Evolutionary conservation across 2,329 filamentous ascomycete genomes (phyloP), one percentile per base, ranked within the genome.

Genomic region (Alternaria gansuensis): DNA sequence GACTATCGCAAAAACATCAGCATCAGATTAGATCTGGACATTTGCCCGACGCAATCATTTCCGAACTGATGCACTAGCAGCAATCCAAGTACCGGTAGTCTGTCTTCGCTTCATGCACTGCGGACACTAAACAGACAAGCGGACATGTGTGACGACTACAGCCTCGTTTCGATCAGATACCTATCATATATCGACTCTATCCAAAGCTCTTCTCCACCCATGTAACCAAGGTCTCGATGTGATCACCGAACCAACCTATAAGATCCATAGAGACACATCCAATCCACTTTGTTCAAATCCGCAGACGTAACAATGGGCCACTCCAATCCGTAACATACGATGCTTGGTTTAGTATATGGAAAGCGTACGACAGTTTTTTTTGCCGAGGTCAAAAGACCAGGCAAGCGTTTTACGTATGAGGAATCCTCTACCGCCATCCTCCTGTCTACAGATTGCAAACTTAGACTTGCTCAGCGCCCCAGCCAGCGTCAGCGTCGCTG

Each of bases 391-490:
- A 45, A 52, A 51, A 59, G 51, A 40, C 43, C 54, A 49, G 49
- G 34, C 44, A 17, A 33, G 17, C 24, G 26, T 39, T 50, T 23
- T 39, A 41, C 54, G 46, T 29, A 37, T 43, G 64, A 69, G 64
- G 62, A 69, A 51, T 71, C 68, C 57, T 66, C 67, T 8, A 73
- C 49, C 64, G 71, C 68, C 71, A 63, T 74, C 70, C 69, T 66
- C 68, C 45, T 33, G 17, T 39, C 11, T n/a, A 41, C 36, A 14
- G 28, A 33, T 21, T 28, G 29, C 44, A 13, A 14, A 23, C 57
- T 74, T 82, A 84, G 37, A 84, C 81, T 70, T 84, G 82, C 67
- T 84, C 82, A 28, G 81, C 81, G 29, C 82, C 82, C 82, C 82
- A 84, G 44, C 82, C 81, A 40, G 79, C 80, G 65, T 84, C 82